Base-by-base conservation (phyloP, 2,329 filamentous ascomycete genomes). In the Passalora sequoiae region DNA sequence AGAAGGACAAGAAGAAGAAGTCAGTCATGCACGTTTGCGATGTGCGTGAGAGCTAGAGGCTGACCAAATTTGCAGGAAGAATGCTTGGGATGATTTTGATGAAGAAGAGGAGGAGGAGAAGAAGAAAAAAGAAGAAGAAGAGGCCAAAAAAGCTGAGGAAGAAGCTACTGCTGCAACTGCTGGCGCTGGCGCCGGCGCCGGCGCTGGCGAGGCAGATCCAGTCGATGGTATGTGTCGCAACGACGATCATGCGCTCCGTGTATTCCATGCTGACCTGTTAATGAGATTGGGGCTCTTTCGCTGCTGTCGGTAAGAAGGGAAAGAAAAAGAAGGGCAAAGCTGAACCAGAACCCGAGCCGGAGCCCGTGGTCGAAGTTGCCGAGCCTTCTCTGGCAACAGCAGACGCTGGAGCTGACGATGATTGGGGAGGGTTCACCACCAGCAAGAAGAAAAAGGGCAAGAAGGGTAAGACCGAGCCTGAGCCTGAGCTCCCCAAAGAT, bases 1-100 rank as follows among this genome's bases (percentile, higher is more conserved):
- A 63, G 40, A 69, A 67, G 50, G 63, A 61, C 17, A 62, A 64
- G 45, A 67, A 66, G 54, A 68, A 67, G 52, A 66, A 68, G 56
- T 68, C 66, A 2, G 28, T 24, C 15, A 10, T 15, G 10, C 6
- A 13, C 12, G 12, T 15, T 32, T n/a, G 6, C 7, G 28, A 6
- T 12, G 2, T 7, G 8, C 4, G 8, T 7, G 10, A 10, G 22
- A 12, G 19, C n/a, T 12, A 9, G 13, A 7, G 13, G 17, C 40
- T 44, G 21, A 44, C n/a, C 42, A 21, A 33, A 20, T 36, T 22
- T 19, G 22, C 31, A 38, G 38, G 56, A 65, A 63, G 52, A 60
- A 56, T 43, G 47, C 50, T 10, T 59, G 52, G 53, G 52, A 65
- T 56, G 55, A n/a, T n/a, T n/a, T n/a, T n/a, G n/a, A 49, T 16